Conservation (phyloP, 2,329 filamentous ascomycete species). For the Emmonsiellopsis sp. region DNA sequence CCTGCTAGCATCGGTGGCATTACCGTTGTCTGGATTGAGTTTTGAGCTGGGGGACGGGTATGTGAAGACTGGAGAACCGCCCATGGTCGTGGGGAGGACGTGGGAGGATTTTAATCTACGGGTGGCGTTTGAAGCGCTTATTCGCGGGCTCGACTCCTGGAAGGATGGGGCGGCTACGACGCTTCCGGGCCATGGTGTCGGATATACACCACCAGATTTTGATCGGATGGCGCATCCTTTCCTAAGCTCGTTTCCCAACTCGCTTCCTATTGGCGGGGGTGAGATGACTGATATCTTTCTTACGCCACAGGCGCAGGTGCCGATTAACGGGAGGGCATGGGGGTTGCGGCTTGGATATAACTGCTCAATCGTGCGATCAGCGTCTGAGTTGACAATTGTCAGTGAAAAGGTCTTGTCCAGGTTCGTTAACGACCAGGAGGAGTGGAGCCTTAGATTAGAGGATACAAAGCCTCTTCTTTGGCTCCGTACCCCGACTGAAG, state of each 20-base stretch:
- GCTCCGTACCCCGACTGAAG: no score
- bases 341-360: constrained; percentile 6
- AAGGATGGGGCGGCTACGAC: not conserved
- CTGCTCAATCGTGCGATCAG: constrained; percentile 4
- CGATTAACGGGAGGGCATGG: constrained; percentile 3
- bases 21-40: constrained; percentile 8
- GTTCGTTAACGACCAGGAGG: no score
- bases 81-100: constrained; percentile 1
- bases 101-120: not conserved
- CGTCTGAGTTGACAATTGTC: constrained; percentile 2
- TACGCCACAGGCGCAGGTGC: constrained; percentile 1
- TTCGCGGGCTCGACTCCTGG: constrained; percentile 1
- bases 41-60: constrained; percentile 5
- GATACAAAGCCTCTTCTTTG: no score
- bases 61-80: not conserved
- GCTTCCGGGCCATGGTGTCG: constrained; percentile 3
- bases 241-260: not conserved
- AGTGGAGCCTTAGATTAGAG: no score
- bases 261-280: not conserved
- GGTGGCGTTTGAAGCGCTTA: not conserved
- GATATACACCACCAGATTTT: constrained; percentile 3
- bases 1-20: constrained; percentile 5
- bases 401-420: no score
- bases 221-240: not conserved
- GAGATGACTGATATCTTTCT: constrained; percentile 3